phyloP scores from a whole-genome alignment of 495 filamentous ascomycete species.

The Hypoxylon lienhwacheense region DNA sequence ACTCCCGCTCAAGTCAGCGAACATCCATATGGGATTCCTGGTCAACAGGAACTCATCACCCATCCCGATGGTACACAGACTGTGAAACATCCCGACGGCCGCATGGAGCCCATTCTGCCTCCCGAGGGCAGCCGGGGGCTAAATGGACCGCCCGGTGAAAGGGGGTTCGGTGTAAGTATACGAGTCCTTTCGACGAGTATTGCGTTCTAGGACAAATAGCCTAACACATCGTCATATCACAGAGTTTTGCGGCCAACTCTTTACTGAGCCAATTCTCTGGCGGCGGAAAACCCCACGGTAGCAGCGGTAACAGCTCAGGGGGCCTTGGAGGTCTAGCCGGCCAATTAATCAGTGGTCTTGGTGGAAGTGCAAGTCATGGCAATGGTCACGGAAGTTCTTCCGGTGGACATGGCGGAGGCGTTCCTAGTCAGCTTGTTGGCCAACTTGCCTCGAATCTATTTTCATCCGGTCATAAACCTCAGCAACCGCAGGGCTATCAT shows the following conservation, averaged over 20 bases:
- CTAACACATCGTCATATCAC: slow-evolving; percentile 11
- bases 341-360: slow-evolving; percentile 40
- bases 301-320: slow-evolving; percentile 35
- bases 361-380: slow-evolving; percentile 35
- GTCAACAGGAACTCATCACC: slow-evolving; percentile 50
- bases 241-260: slow-evolving; percentile 40
- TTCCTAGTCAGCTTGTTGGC: slow-evolving; percentile 48
- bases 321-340: slow-evolving; percentile 44
- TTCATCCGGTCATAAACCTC: slow-evolving; percentile 45
- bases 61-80: slow-evolving; percentile 57
- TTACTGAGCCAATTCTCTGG: slow-evolving; percentile 37
- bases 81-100: slow-evolving; percentile 52
- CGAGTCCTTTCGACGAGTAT: not conserved
- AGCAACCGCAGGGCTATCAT: slow-evolving; percentile 43
- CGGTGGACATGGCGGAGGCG: slow-evolving; percentile 42
- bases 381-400: slow-evolving; percentile 33
- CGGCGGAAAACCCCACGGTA: slow-evolving; percentile 35
- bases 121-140: slow-evolving; percentile 43
- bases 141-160: slow-evolving; percentile 43
- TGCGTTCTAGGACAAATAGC: not conserved
- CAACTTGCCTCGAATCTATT: slow-evolving; percentile 52
- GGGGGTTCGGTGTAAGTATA: slow-evolving; percentile 50
- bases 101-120: slow-evolving; percentile 51
- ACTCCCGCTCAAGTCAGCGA: slow-evolving; percentile 52
- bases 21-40: slow-evolving; percentile 56